Evolutionary conservation across 108 stramenopile species (phyloP), one percentile per base, ranked within the genome.

Genomic region (Nitzschia putrida): DNA sequence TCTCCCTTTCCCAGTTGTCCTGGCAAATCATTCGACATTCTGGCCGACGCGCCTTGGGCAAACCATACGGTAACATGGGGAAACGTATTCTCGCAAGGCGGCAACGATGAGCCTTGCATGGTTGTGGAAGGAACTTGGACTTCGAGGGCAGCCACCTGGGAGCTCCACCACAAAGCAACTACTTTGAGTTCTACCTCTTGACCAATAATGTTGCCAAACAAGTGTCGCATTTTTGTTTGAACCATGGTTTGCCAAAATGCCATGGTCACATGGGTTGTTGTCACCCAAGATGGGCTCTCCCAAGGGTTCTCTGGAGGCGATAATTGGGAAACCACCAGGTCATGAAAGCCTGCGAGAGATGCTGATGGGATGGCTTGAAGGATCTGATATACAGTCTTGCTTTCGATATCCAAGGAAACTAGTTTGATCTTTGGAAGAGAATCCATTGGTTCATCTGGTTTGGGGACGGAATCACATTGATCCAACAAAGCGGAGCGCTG

Each of bases 11-110:
- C 67, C 10, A 88, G 66, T 37, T 78, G 71, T 14, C 43, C 68
- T 44, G 88, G 88, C 49, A 93, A 74, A 23, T 80, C 44, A 74
- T 93, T 93, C 9, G 92, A 83, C 58, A 68, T 61, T 25, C 53
- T 57, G 2, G 88, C 83, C 38, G 60, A 39, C 2, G 66, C 68
- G 43, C 63, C 76, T 26, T 72, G 55, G 14, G 64, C 83, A 66
- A 67, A 68, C 90, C 90, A 94, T 13, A 94, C 56, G 50, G 93
- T 94, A 12, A 94, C 70, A 67, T 94, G 93, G 21, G 76, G 61
- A 57, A 88, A 94, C 3, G 72, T n/a, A 69, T 94, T 94, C 13
- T 61, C 44, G 6, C 72, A 73, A 20, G 53, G 29, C 6, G 88
- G 88, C 14, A 89, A 41, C 9, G 53, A 12, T 38, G 40, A 26